phyloP scores from a whole-genome alignment of 768 basidiomycete genomes.

The Clitopilus hobsonii region DNA sequence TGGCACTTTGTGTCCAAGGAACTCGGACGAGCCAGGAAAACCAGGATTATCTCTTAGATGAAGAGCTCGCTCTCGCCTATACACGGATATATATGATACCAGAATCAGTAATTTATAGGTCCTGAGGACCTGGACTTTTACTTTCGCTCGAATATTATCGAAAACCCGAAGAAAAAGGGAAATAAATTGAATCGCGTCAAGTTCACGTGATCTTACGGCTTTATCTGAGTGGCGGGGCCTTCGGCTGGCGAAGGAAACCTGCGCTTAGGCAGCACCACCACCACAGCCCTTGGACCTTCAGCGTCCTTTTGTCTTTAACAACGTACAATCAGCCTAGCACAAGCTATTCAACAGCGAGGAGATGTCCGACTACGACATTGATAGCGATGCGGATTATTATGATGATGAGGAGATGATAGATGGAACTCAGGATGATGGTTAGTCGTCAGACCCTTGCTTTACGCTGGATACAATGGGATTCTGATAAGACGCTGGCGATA shows the following conservation, averaged over 20 bases:
- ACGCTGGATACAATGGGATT: conserved; percentile 1
- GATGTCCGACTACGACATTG: conserved; percentile 61
- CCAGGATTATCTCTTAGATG: neutral
- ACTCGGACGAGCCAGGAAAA: conserved; percentile 10
- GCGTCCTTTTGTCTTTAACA: neutral
- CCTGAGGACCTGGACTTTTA: no score
- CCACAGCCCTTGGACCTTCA: neutral
- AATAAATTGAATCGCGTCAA: neutral
- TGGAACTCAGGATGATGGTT: conserved; percentile 56
- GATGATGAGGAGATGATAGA: conserved; percentile 73
- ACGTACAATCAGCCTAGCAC: neutral
- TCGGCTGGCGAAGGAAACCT: neutral
- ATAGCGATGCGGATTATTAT: conserved; percentile 45
- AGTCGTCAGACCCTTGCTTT: conserved; percentile 32
- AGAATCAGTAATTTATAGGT: neutral
- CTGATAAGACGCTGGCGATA: conserved; percentile 1
- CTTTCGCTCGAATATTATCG: no score
- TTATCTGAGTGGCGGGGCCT: neutral
- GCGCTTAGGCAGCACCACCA: conserved; percentile 1
- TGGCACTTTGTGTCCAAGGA: conserved; percentile 37
- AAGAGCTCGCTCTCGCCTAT: no score
- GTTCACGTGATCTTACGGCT: neutral
- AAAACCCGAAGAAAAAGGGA: neutral
- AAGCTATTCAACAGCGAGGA: conserved; percentile 35
- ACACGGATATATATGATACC: no score